phyloP scores from a whole-genome alignment of 1,284 basidiomycete species.

The Puccinia triticina region DNA sequence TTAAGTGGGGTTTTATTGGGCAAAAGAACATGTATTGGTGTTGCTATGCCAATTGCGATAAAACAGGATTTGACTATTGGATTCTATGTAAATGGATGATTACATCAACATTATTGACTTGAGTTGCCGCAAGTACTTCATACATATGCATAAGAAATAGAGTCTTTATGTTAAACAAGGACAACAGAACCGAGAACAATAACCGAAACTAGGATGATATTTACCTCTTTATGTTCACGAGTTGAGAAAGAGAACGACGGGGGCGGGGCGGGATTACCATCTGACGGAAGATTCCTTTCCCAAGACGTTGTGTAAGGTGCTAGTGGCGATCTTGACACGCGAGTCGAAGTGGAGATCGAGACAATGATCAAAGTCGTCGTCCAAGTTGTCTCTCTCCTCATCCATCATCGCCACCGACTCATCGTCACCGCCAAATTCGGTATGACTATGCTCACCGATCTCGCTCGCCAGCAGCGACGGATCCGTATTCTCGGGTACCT shows the following conservation, averaged over 20 bases:
- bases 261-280: background rate
- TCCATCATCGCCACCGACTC: slow-evolving; percentile 8
- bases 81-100: too few species aligned
- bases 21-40: too few species aligned
- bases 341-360: background rate
- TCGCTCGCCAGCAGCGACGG: background rate
- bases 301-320: slow-evolving; percentile 32
- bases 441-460: background rate
- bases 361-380: slow-evolving; percentile 3
- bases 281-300: slow-evolving; percentile 31
- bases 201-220: background rate
- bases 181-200: background rate
- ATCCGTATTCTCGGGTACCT: slow-evolving; percentile 38
- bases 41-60: too few species aligned
- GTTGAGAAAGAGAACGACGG: background rate
- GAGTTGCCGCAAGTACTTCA: too few species aligned
- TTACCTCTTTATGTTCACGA: background rate
- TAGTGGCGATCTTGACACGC: background rate
- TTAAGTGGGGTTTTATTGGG: too few species aligned
- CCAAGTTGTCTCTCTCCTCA: slow-evolving; percentile 3
- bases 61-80: too few species aligned
- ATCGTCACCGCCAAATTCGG: background rate
- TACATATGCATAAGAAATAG: too few species aligned
- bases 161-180: background rate
- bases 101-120: too few species aligned